Conservation (phyloP, 495 filamentous ascomycete genomes). For the Talaromyces borbonicus region DNA sequence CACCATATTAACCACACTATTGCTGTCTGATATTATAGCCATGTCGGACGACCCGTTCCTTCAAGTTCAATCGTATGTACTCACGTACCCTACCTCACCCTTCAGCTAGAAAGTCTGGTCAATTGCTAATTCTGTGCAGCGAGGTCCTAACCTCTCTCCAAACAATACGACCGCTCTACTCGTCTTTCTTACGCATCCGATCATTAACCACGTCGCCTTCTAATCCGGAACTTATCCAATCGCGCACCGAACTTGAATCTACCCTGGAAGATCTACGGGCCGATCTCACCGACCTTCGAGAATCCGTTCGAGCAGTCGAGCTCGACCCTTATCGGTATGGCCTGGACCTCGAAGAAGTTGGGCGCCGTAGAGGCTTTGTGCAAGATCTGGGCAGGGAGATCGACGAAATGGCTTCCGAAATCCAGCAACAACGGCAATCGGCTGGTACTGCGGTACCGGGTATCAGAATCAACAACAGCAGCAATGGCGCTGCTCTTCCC, state of each 20-base stretch:
- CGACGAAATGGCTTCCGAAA: slow-evolving; percentile 78
- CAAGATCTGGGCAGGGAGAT: slow-evolving; percentile 83
- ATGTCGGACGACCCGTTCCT: slow-evolving; percentile 66
- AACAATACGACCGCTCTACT: slow-evolving; percentile 73
- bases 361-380: slow-evolving; percentile 70
- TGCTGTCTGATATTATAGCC: too few species aligned
- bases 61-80: slow-evolving; percentile 73
- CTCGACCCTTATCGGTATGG: slow-evolving; percentile 83
- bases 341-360: slow-evolving; percentile 73
- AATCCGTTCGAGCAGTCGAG: slow-evolving; percentile 81
- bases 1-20: too few species aligned
- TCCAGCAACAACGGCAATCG: slow-evolving; percentile 45
- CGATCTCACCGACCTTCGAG: slow-evolving; percentile 82
- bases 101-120: not conserved
- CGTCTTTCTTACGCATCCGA: slow-evolving; percentile 92
- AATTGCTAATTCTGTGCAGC: slow-evolving; percentile 30
- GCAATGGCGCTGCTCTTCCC: slow-evolving; percentile 41
- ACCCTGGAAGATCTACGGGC: slow-evolving; percentile 68
- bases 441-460: too few species aligned
- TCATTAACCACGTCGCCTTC: slow-evolving; percentile 59
- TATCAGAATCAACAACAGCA: slow-evolving; percentile 8
- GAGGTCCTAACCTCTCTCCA: slow-evolving; percentile 79
- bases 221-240: slow-evolving; percentile 79
- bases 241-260: slow-evolving; percentile 70
- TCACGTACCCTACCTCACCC: slow-evolving; percentile 7